These are phyloP conservation scores for Fusarium brevicatenulatum DNA, from an alignment of 2,329 filamentous ascomycete species.

Conservation along the genomic window DNA sequence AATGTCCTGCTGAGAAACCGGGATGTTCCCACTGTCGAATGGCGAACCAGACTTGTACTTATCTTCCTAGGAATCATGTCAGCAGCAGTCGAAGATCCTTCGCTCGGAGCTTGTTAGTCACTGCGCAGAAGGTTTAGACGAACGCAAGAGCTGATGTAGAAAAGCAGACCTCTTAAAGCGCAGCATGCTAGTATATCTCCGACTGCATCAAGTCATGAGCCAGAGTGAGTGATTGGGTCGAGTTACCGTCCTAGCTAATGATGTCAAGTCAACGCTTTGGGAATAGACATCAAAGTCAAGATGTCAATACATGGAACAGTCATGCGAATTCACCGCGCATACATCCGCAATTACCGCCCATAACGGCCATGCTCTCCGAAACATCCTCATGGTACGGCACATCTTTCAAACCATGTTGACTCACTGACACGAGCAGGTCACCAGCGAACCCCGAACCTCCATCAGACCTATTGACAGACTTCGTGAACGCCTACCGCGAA, in stretches of 20 bases:
- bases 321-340: not conserved
- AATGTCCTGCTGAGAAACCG: constrained; percentile 41
- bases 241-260: not conserved
- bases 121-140: fast-evolving
- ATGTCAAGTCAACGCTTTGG: not conserved
- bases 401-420: fast-evolving
- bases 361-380: constrained; percentile 14
- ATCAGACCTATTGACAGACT: not conserved
- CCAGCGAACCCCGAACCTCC: constrained; percentile 28
- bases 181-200: not conserved
- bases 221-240: not conserved
- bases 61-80: constrained; percentile 32
- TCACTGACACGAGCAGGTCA: constrained; percentile 1
- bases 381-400: constrained; percentile 3
- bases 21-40: constrained; percentile 36
- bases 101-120: constrained; percentile 4
- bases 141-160: not conserved
- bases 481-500: constrained; percentile 24
- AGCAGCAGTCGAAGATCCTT: not conserved
- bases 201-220: not conserved
- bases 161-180: constrained; percentile 1
- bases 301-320: not conserved
- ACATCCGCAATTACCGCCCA: constrained; percentile 12
- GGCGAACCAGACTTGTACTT: constrained; percentile 29
- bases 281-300: not conserved